A percentile compares a stretch with the other conserved stretches of the same genome.
Conservation (phyloP, 2,329 filamentous ascomycete species). For the Rhytidhysteron rufulum region DNA sequence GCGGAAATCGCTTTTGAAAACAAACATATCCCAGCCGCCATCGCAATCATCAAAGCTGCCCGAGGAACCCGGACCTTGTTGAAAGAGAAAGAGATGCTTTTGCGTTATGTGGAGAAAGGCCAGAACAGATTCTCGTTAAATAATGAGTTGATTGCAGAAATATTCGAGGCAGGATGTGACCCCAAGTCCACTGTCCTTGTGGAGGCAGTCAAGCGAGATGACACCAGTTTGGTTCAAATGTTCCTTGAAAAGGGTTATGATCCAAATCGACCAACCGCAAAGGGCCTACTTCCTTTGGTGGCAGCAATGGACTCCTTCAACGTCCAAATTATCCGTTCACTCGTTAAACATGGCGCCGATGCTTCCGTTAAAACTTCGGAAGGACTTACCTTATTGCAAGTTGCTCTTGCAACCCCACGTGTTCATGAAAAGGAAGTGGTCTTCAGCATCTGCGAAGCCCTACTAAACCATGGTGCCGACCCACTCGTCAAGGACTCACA, state of each 20-base stretch:
- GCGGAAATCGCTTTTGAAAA: conserved; percentile 24
- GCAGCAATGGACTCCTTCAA: conserved; percentile 23
- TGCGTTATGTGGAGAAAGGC: conserved; percentile 25
- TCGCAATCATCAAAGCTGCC: conserved; percentile 28
- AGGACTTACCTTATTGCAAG: conserved; percentile 23
- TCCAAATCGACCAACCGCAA: conserved; percentile 20
- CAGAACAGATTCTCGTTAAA: conserved; percentile 23
- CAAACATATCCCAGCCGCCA: conserved; percentile 24
- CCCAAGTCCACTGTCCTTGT: conserved; percentile 29
- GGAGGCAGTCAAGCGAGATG: conserved; percentile 28
- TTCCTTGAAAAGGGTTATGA: conserved; percentile 28
- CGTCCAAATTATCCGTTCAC: conserved; percentile 20
- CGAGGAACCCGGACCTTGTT: conserved; percentile 19
- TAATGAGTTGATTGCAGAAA: conserved; percentile 29
- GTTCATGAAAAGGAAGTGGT: conserved; percentile 21
- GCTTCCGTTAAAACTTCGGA: conserved; percentile 19
- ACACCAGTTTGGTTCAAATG: conserved; percentile 23
- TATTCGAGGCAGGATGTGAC: conserved; percentile 29
- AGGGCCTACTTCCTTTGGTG: conserved; percentile 23
- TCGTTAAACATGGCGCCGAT: conserved; percentile 26
- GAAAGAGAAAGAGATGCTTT: conserved; percentile 30
- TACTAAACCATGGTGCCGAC: conserved; percentile 24
- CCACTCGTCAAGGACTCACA: conserved; percentile 18
- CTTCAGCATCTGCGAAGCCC: conserved; percentile 16
- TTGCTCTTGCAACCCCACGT: conserved; percentile 18